A percentile compares a stretch with the other conserved stretches of the same genome.
Conservation (phyloP, 129 eudicot genomes). For the Tagetes erecta region DNA sequence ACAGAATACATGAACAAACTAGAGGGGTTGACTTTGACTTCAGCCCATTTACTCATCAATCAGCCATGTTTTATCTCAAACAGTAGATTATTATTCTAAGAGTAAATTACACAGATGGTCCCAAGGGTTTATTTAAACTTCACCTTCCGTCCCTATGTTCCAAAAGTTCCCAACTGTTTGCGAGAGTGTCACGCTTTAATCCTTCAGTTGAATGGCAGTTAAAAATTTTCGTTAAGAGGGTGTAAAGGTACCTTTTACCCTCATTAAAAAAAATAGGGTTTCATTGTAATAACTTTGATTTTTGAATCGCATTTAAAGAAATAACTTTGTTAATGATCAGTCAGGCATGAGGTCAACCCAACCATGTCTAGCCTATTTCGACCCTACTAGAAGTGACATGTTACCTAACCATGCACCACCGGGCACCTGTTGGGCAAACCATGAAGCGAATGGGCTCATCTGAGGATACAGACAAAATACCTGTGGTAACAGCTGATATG, state of each 20-base stretch:
- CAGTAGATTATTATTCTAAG: neutral
- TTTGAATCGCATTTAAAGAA: neutral
- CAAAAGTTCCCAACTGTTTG: too few relatives aligned
- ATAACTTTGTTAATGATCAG: neutral
- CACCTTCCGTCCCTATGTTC: too few relatives aligned
- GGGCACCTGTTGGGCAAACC: neutral
- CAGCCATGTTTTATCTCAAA: neutral
- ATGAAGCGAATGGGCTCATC: neutral
- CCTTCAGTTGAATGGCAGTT: too few relatives aligned
- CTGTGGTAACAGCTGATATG: slow-evolving; percentile 38
- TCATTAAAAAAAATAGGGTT: neutral
- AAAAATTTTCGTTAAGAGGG: too few relatives aligned
- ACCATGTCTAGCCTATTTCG: neutral
- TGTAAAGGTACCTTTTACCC: too few relatives aligned
- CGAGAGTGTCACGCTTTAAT: too few relatives aligned
- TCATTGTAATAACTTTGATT: neutral
- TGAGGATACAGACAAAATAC: slow-evolving; percentile 33
- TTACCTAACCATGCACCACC: neutral
- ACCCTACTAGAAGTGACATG: neutral
- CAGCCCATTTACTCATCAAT: neutral
- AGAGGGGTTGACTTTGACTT: neutral
- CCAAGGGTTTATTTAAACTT: too few relatives aligned
- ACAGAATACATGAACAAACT: neutral
- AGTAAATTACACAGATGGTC: too few relatives aligned
- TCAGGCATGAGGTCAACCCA: neutral